Conservation (phyloP, 305 asterid genomes). For the Fraxinus ornus region DNA sequence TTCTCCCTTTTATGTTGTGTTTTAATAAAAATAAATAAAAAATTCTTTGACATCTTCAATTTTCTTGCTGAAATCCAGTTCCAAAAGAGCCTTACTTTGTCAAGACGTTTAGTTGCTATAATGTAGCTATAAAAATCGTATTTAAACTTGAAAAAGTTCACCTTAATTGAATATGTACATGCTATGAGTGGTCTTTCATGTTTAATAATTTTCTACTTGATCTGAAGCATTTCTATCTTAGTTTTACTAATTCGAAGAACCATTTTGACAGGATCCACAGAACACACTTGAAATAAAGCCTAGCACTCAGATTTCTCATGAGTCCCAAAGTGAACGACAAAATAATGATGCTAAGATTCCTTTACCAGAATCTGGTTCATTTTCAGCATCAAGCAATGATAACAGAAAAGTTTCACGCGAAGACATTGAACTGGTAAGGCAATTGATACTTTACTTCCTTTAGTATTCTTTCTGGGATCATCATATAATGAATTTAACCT, state of each 20-base stretch:
- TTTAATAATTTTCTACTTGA: neutral
- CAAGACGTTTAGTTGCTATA: neutral
- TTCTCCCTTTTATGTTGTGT: neutral
- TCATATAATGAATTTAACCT: neutral
- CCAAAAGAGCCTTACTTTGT: neutral
- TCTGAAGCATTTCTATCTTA: neutral
- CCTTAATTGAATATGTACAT: neutral
- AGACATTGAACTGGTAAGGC: conserved; percentile 86
- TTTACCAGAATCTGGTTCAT: conserved; percentile 77
- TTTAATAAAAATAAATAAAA: neutral
- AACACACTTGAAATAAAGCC: conserved; percentile 62
- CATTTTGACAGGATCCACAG: conserved; percentile 49
- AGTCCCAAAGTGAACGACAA: conserved; percentile 59
- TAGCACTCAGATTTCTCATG: conserved; percentile 50
- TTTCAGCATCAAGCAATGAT: conserved; percentile 75
- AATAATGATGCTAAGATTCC: conserved; percentile 61
- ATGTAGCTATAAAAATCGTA: neutral
- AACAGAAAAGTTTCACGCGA: conserved; percentile 86
- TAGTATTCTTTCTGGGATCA: neutral
- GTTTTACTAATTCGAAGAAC: conserved; percentile 6
- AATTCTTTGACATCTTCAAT: neutral
- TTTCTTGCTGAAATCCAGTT: neutral
- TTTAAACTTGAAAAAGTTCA: neutral
- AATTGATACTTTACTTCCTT: neutral
- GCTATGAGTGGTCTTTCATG: neutral